phyloP scores from a whole-genome alignment of 163 green algal species.

The Scenedesmus sp. region DNA sequence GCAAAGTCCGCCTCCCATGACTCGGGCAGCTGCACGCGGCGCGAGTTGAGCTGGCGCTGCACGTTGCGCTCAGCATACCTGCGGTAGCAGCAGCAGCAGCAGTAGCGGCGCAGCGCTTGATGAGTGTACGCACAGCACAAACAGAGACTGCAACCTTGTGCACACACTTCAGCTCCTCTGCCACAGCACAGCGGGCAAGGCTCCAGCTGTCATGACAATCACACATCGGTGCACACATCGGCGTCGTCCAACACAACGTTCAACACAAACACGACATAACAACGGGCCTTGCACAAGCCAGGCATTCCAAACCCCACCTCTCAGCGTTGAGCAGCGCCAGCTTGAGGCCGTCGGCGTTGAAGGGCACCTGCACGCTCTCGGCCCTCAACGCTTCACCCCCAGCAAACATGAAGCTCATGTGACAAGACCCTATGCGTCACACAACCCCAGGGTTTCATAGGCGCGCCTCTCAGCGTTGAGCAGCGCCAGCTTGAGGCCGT shows the following conservation, averaged over 20 bases:
- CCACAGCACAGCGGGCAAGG: no score
- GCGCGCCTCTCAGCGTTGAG: slow-evolving; percentile 45
- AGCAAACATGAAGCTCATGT: neutral
- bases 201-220: no score
- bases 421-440: neutral
- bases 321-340: neutral
- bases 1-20: slow-evolving; percentile 54
- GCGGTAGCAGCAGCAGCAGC: neutral
- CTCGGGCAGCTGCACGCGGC: slow-evolving; percentile 48
- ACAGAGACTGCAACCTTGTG: no score
- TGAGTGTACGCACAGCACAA: no score
- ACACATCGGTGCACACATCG: no score
- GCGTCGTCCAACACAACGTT: no score
- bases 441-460: no score
- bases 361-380: neutral
- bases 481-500: neutral
- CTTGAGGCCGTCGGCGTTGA: neutral
- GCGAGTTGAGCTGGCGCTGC: slow-evolving; percentile 40
- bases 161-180: no score
- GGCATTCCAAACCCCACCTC: slow-evolving; percentile 40
- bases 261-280: no score
- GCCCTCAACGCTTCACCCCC: neutral
- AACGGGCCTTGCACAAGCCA: no score
- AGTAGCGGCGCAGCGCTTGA: neutral
- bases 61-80: slow-evolving; percentile 54